Base-by-base conservation (phyloP, 768 basidiomycete species). In the Phlegmacium glaucopus region DNA sequence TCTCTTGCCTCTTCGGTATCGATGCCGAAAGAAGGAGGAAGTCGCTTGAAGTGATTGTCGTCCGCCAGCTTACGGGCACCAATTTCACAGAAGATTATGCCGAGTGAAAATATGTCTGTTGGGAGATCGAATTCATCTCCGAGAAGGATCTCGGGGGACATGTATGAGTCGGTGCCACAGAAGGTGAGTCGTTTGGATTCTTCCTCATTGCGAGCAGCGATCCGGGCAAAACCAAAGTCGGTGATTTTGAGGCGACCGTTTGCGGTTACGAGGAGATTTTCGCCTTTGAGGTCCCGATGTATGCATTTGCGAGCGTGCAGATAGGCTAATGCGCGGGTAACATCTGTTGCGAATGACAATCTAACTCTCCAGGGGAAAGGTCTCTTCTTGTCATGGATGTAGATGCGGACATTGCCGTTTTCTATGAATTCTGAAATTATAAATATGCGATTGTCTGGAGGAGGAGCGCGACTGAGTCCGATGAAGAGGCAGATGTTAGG, bases 191-290 rank as follows among this genome's bases (percentile, higher is more conserved):
- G 79, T 60, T 87, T 89, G 44, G 75, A 79, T 69, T 98, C 95
- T 54, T 94, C 94, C 48, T 84, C 90, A 58, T 90, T 95, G 35
- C 88, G 79, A 0, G 93, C 93, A 0, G 92, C 92, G 58, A 98
- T 96, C 29, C 95, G 80, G 4, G 94, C 93, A 57, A 97, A 95
- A 1, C 95, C 95, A 67, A 99, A 99, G 61, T 99, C 95, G n/a
- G 94, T 96, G 57, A 97, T 86, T 72, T 98, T 99, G 60, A 98
- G 77, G 37, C 95, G 83, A 16, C 92, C 90, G 59, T 99, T 99
- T 30, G 85, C 71, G 0, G 94, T 97, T 16, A 97, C 85, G n/a
- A 98, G 81, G 22, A 98, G 76, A 56, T 99, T 99, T 71, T 98
- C 95, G 30, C 94, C 94, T 66, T 99, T 99, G 54, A 99, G 77